Base-by-base conservation (phyloP, 139 green algal genomes). In the Closterium sp. region DNA sequence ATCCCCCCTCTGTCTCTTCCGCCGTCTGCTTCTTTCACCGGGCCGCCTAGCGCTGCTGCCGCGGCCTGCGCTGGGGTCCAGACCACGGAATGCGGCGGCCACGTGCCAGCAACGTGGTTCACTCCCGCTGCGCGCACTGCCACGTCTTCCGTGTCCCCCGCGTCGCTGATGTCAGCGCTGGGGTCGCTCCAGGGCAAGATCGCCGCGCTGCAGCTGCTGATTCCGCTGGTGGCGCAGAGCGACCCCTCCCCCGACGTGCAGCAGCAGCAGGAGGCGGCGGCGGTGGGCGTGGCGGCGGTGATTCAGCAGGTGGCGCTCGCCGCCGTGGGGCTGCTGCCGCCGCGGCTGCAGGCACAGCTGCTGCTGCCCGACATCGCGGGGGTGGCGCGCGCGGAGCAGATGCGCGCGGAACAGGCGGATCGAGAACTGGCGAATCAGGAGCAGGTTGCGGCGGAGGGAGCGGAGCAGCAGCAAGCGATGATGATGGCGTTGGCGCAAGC, bases 131-230 rank as follows among this genome's bases (percentile, higher is more conserved):
- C n/a, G n/a, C n/a, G n/a, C n/a, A 89, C 55, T 89, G 86, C 30
- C 30, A 32, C 86, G 30, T 84, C 35, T 32, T 28, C 64, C 19
- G 88, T 30, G 34, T 92, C 89, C 21, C 89, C 89, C 0, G 84
- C 90, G 84, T 31, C n/a, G 30, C 83, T 92, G 34, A 92, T 92
- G 89, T 86, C 87, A 86, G 89, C 89, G 8, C 34, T 92, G 34
- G 32, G 33, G 38, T 25, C 87, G 43, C 89, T 92, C n/a, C 89
- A 92, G 83, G 34, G 35, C 84, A 89, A 89, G 34, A 92, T 92
- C 28, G 83, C 31, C 5, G 83, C 83, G 16, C 83, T 92, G 19
- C 89, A 92, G 64, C 25, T 33, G 36, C 83, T 92, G 33, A 30
- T 92, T 21, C 89, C 89, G 16, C 83, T 92, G 30, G 87, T 92